These are phyloP conservation scores for Auriscalpium vulgare DNA, from an alignment of 768 basidiomycete genomes.

Conservation along the genomic window DNA sequence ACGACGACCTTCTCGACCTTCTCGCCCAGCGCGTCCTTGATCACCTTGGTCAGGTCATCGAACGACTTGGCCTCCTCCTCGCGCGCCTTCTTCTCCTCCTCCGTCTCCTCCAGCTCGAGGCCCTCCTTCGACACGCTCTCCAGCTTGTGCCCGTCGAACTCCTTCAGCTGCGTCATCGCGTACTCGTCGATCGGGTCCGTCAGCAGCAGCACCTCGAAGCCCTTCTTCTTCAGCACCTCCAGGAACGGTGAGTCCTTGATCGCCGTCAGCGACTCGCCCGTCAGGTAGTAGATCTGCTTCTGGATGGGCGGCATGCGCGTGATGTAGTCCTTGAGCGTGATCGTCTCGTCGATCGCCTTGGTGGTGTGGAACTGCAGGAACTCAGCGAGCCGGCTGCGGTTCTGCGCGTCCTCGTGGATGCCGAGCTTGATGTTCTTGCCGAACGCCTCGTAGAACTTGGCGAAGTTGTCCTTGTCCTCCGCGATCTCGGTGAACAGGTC, in stretches of 20 bases:
- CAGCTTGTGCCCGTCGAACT: slow-evolving; percentile 97
- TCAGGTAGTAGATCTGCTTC: slow-evolving; percentile 99
- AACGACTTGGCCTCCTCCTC: slow-evolving; percentile 82
- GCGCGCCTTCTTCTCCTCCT: slow-evolving; percentile 89
- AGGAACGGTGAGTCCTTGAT: slow-evolving; percentile 96
- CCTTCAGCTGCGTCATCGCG: slow-evolving; percentile 96
- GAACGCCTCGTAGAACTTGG: slow-evolving; percentile 96
- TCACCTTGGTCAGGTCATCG: slow-evolving; percentile 83
- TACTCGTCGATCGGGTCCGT: slow-evolving; percentile 99
- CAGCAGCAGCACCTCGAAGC: slow-evolving; percentile 95
- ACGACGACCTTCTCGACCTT: slow-evolving; percentile 99
- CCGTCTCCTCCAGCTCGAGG: slow-evolving; percentile 97
- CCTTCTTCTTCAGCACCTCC: slow-evolving; percentile 98
- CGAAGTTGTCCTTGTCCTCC: slow-evolving; percentile 98
- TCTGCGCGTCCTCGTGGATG: slow-evolving; percentile 98
- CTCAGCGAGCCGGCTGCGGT: slow-evolving; percentile 98
- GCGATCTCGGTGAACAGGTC: slow-evolving; percentile 94
- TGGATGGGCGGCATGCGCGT: slow-evolving; percentile 99
- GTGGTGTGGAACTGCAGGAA: slow-evolving; percentile 98
- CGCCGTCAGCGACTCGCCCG: slow-evolving; percentile 90
- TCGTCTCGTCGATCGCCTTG: slow-evolving; percentile 83
- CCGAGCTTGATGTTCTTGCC: slow-evolving; percentile 99
- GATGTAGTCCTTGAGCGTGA: slow-evolving; percentile 97
- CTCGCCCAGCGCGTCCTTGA: slow-evolving; percentile 98
- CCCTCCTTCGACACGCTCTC: slow-evolving; percentile 98